Percentiles rank a stretch among this genome's conserved stretches.
These are phyloP conservation scores for Ophiostoma novo-ulmi DNA, from an alignment of 2,329 filamentous ascomycete genomes.

Conservation along the genomic window DNA sequence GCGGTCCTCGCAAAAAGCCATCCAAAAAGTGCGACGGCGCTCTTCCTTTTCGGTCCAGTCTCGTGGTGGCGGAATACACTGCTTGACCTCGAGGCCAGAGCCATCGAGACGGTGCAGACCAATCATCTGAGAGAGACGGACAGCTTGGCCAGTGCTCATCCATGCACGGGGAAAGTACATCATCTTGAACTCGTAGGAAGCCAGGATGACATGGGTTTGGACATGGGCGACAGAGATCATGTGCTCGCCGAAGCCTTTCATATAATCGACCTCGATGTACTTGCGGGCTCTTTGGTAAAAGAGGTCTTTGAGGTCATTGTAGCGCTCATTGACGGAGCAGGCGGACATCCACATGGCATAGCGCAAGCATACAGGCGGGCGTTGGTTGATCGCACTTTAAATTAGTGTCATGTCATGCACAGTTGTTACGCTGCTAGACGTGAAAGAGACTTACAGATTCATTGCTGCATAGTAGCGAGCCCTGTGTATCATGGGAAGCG, in stretches of 20 bases:
- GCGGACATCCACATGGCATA: slow-evolving; percentile 97
- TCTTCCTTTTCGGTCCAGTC: slow-evolving; percentile 96
- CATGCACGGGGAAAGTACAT: slow-evolving; percentile 97
- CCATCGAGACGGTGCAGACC: slow-evolving; percentile 85
- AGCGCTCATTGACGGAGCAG: slow-evolving; percentile 80
- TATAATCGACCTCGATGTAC: slow-evolving; percentile 82
- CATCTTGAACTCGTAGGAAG: slow-evolving; percentile 89
- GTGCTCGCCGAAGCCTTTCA: slow-evolving; percentile 86
- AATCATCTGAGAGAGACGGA: slow-evolving; percentile 85
- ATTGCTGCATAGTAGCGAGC: slow-evolving; percentile 82
- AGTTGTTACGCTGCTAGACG: slow-evolving; percentile 36
- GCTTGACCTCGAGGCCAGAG: slow-evolving; percentile 79
- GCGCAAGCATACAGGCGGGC: slow-evolving; percentile 79
- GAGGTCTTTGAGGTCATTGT: slow-evolving; percentile 69
- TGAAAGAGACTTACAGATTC: slow-evolving; percentile 50
- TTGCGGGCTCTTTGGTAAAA: slow-evolving; percentile 89
- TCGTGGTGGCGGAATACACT: slow-evolving; percentile 75
- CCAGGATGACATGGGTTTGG: slow-evolving; percentile 75
- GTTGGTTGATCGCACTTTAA: slow-evolving; percentile 42
- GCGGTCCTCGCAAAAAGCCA: slow-evolving; percentile 82
- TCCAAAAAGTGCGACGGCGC: slow-evolving; percentile 87
- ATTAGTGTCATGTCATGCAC: not conserved
- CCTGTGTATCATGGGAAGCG: slow-evolving; percentile 82
- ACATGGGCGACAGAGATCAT: slow-evolving; percentile 82
- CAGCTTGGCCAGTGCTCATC: slow-evolving; percentile 80